Evolutionary conservation across 495 filamentous ascomycete genomes (phyloP).

Genomic region (Xylaria flabelliformis): DNA sequence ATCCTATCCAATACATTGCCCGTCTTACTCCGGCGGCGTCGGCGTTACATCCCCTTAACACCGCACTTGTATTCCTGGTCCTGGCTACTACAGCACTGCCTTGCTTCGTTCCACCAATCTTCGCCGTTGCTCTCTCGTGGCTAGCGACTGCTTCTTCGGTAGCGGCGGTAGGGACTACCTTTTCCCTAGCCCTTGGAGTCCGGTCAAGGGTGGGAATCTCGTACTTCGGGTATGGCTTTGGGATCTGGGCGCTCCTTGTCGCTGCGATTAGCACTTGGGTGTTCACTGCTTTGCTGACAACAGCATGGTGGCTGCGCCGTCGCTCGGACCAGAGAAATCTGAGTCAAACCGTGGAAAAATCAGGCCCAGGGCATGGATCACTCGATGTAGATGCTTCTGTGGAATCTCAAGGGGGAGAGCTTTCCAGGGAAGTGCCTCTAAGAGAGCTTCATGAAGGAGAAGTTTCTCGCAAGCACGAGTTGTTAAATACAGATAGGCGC

Average conservation of each 20-base stretch:
- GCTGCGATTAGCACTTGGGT: constrained; percentile 4
- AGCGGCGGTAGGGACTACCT: background rate
- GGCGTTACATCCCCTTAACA: background rate
- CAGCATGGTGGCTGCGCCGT: constrained; percentile 14
- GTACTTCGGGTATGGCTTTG: background rate
- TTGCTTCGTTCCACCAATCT: constrained; percentile 8
- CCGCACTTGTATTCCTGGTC: constrained; percentile 1
- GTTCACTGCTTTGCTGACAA: background rate
- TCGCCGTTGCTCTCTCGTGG: constrained; percentile 3
- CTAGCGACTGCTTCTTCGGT: background rate
- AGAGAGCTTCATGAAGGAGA: background rate
- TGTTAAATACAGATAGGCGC: background rate
- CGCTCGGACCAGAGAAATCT: background rate
- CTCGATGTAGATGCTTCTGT: background rate
- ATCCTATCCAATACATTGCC: background rate
- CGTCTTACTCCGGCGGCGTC: background rate
- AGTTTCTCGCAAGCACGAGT: background rate
- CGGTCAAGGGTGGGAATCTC: background rate
- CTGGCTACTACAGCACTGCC: background rate
- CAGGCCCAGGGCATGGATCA: background rate
- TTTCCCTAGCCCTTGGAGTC: background rate
- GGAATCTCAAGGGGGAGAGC: background rate
- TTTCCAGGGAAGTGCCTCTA: background rate
- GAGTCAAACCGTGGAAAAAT: background rate
- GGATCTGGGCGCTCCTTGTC: background rate